Evolutionary conservation across 805 yeast species (phyloP), one percentile per base, ranked within the genome.

Genomic region (Candida vaughaniae): DNA sequence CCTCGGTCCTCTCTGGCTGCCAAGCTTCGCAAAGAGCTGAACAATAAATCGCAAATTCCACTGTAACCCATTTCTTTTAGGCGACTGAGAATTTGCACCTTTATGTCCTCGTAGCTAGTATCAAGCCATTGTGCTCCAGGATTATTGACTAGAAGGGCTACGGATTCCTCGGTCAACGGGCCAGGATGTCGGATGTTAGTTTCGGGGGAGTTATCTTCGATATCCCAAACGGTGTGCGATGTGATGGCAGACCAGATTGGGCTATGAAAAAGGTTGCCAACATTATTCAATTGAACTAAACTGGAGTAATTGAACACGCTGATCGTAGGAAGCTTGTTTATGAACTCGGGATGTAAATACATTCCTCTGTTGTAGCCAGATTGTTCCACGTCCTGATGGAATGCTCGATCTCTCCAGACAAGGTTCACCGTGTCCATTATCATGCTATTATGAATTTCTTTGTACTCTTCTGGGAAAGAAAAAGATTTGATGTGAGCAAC

Each of bases 361-460:
- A 74, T 62, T 3, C 71, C 75, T 30, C 56, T 61, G n/a, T 62
- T 61, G 22, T 16, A 7, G 2, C 38, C 29, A 20, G 6, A 7
- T 5, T 61, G 53, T 2, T 50, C 52, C 2, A 18, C 27, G 17
- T 54, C 66, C n/a, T 51, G 51, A 17, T 64, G 64, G 43, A 77
- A 70, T 1, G 79, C 75, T 46, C 63, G 67, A 43, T 77, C 75
- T 41, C 82, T 55, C 85, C 85, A 80, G 0, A 74, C 32, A 10
- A 72, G 58, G 39, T 80, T 79, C 42, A 80, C 65, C 6, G 72
- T 49, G 47, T 80, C 85, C 68, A 76, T 71, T 7, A 78, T 71
- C 40, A 69, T 74, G 0, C 77, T 56, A 39, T 77, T 77, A 32
- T 72, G 77, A 4, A 71, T 33, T 7, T 47, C 45, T 35, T 66